These are phyloP conservation scores for Tetrapisispora namnaoensis DNA, from an alignment of 805 yeast species.

Conservation along the genomic window DNA sequence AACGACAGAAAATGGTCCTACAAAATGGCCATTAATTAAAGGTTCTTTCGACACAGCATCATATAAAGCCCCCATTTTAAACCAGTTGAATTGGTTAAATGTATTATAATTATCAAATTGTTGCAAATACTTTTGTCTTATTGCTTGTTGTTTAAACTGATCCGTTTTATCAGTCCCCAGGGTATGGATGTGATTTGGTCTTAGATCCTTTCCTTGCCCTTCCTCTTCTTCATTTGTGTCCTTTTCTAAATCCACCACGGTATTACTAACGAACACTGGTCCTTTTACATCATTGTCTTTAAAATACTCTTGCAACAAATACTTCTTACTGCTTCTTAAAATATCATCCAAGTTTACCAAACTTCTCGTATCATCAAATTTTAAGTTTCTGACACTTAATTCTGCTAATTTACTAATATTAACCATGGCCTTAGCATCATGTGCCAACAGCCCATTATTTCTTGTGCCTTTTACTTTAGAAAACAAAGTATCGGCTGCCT, in stretches of 20 bases:
- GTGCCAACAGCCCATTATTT: conserved; percentile 38
- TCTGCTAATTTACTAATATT: conserved; percentile 55
- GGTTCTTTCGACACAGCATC: conserved; percentile 35
- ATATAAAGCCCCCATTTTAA: conserved; percentile 44
- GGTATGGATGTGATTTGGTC: conserved; percentile 7
- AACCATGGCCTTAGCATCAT: conserved; percentile 55
- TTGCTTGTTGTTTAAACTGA: conserved; percentile 7
- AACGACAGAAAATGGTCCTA: conserved; percentile 63
- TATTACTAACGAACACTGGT: background rate
- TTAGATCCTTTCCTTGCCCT: conserved; percentile 4
- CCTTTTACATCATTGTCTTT: conserved; percentile 14
- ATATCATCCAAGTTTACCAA: conserved; percentile 42
- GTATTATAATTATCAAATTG: conserved; percentile 22
- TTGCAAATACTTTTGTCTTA: conserved; percentile 13
- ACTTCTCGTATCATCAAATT: conserved; percentile 47
- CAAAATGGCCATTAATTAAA: conserved; percentile 49
- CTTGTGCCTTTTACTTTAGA: conserved; percentile 32
- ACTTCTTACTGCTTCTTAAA: conserved; percentile 30
- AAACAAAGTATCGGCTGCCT: conserved; percentile 40
- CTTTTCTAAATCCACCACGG: background rate
- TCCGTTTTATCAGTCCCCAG: conserved; percentile 14
- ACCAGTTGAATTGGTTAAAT: conserved; percentile 49
- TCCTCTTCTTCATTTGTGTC: conserved; percentile 8
- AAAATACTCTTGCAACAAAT: conserved; percentile 30
- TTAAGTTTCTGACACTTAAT: conserved; percentile 50